Conservation (phyloP, 495 filamentous ascomycete species). For the Aspergillus campestris region DNA sequence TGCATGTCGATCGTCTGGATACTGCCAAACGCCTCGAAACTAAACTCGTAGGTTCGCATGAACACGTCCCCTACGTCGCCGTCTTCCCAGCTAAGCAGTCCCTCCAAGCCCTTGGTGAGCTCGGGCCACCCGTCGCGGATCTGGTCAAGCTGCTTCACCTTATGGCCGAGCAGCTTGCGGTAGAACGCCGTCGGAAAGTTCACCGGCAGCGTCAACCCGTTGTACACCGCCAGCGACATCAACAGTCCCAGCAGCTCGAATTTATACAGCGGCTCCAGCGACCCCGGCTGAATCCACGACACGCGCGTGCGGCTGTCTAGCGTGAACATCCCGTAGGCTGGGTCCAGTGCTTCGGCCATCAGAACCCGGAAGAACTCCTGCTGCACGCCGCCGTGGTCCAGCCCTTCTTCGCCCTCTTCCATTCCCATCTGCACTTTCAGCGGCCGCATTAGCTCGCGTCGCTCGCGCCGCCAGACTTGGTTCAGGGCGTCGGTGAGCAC, state of each 20-base stretch:
- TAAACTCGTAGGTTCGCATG: slow-evolving; percentile 74
- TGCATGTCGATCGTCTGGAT: slow-evolving; percentile 50
- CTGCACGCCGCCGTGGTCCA: slow-evolving; percentile 90
- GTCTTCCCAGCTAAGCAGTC: slow-evolving; percentile 66
- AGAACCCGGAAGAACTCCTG: slow-evolving; percentile 89
- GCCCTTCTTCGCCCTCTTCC: slow-evolving; percentile 73
- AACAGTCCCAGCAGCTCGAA: slow-evolving; percentile 86
- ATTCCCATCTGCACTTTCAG: slow-evolving; percentile 82
- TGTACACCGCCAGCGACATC: slow-evolving; percentile 86
- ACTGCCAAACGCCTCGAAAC: slow-evolving; percentile 58
- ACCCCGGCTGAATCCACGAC: slow-evolving; percentile 80
- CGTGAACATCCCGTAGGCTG: slow-evolving; percentile 69
- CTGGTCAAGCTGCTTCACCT: slow-evolving; percentile 57
- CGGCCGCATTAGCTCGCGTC: slow-evolving; percentile 72
- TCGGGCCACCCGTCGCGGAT: slow-evolving; percentile 86
- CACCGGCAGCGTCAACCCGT: slow-evolving; percentile 81
- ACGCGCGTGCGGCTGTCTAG: slow-evolving; percentile 63
- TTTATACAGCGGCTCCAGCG: slow-evolving; percentile 74
- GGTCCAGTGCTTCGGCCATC: slow-evolving; percentile 66
- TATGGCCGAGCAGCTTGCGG: slow-evolving; percentile 59
- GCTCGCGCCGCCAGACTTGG: slow-evolving; percentile 79
- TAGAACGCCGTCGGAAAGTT: slow-evolving; percentile 83
- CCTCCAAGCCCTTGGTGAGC: slow-evolving; percentile 61
- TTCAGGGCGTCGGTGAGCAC: slow-evolving; percentile 73
- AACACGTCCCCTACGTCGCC: slow-evolving; percentile 78